These are phyloP conservation scores for Hyaloscypha bicolor DNA, from an alignment of 495 filamentous ascomycete genomes.

Conservation along the genomic window DNA sequence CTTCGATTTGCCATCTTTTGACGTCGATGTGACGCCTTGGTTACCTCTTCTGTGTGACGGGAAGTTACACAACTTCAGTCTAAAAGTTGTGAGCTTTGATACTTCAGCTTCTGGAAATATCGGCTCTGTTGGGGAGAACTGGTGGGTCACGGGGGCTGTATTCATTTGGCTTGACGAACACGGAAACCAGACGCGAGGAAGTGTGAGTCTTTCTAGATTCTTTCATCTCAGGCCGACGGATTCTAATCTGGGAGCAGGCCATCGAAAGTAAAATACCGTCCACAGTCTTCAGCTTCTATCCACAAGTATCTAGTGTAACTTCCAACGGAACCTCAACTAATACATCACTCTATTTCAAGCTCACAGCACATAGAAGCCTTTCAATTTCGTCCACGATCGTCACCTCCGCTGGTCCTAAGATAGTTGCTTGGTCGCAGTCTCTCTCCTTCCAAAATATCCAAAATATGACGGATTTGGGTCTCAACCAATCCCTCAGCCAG, in stretches of 20 bases:
- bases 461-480: slow-evolving; percentile 4
- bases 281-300: slow-evolving; percentile 2
- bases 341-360: slow-evolving; percentile 4
- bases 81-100: slow-evolving; percentile 17
- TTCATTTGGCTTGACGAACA: slow-evolving; percentile 66
- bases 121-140: slow-evolving; percentile 59
- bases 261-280: neutral
- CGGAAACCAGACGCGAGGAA: slow-evolving; percentile 6
- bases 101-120: too few relatives aligned
- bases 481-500: slow-evolving; percentile 5
- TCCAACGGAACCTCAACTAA: neutral
- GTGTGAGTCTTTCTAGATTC: neutral
- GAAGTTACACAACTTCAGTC: neutral
- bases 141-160: slow-evolving; percentile 79
- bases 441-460: slow-evolving; percentile 8
- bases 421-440: slow-evolving; percentile 11
- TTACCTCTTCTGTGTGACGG: slow-evolving; percentile 17
- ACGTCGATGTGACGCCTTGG: slow-evolving; percentile 68
- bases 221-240: neutral
- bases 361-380: neutral
- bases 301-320: neutral
- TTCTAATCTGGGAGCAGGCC: neutral
- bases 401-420: slow-evolving; percentile 4
- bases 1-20: slow-evolving; percentile 67
- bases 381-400: slow-evolving; percentile 2